Percentiles rank a stretch among this genome's conserved stretches.
These are phyloP conservation scores for Friedmanniomyces simplex DNA, from an alignment of 495 filamentous ascomycete genomes.

Conservation along the genomic window DNA sequence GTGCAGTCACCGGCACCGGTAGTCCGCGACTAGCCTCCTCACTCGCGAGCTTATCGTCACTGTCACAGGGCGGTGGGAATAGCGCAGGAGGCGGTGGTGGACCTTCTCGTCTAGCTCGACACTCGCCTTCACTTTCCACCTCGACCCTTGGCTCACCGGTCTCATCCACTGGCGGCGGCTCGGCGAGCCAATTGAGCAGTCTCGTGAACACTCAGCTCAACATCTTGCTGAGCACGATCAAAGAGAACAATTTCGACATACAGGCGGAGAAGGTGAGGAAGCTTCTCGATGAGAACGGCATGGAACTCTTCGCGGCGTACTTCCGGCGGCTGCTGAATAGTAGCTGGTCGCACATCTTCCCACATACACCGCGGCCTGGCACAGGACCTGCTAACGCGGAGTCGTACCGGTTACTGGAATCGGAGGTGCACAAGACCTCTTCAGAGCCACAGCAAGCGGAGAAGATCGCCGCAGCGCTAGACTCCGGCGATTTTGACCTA, in stretches of 20 bases:
- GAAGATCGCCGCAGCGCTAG: conserved; percentile 87
- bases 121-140: conserved; percentile 53
- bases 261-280: conserved; percentile 85
- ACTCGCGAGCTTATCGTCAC: conserved; percentile 42
- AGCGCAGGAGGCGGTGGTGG: conserved; percentile 45
- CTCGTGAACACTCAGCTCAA: conserved; percentile 93
- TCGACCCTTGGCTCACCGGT: conserved; percentile 53
- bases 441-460: conserved; percentile 70
- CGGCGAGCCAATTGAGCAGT: conserved; percentile 47
- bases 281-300: conserved; percentile 88
- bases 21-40: conserved; percentile 52
- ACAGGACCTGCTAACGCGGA: conserved; percentile 53
- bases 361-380: conserved; percentile 49
- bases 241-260: conserved; percentile 86
- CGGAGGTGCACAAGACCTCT: conserved; percentile 75
- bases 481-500: conserved; percentile 76
- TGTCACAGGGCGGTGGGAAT: conserved; percentile 43
- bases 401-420: conserved; percentile 69
- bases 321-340: conserved; percentile 76
- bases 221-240: conserved; percentile 83
- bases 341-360: conserved; percentile 81
- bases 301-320: conserved; percentile 91
- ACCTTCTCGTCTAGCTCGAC: conserved; percentile 47
- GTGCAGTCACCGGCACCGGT: conserved; percentile 51
- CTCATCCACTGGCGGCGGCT: conserved; percentile 36